phyloP scores from a whole-genome alignment of 2,329 filamentous ascomycete species.

The Penicillium sp. region DNA sequence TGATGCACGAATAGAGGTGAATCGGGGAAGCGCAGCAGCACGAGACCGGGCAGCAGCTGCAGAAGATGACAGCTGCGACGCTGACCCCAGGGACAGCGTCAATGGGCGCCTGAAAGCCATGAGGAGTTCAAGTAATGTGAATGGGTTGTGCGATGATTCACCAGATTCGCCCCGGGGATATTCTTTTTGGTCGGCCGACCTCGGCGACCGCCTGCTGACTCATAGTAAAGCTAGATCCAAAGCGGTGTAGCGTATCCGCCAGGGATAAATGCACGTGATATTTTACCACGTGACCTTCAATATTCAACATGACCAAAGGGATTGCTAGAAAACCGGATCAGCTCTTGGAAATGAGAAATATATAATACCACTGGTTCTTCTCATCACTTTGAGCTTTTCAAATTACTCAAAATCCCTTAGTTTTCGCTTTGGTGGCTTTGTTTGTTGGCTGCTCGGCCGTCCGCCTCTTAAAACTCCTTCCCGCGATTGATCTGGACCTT shows the following conservation, averaged over 20 bases:
- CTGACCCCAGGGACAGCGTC: conserved; percentile 35
- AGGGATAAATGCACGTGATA: conserved; percentile 10
- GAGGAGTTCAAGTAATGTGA: conserved; percentile 16
- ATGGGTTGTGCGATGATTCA: conserved; percentile 27
- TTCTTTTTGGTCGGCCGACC: conserved; percentile 34
- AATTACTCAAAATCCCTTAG: too few relatives aligned
- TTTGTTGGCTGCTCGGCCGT: conserved; percentile 16
- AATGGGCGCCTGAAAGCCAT: conserved; percentile 43
- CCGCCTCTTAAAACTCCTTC: conserved; percentile 22
- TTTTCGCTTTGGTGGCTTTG: not conserved
- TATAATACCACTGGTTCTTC: not conserved
- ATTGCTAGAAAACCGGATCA: not conserved
- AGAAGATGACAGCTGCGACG: conserved; percentile 27
- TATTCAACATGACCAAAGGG: not conserved
- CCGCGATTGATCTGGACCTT: conserved; percentile 10
- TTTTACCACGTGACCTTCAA: not conserved
- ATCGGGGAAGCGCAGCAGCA: conserved; percentile 29
- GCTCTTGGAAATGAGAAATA: not conserved
- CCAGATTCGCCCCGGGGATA: conserved; percentile 21
- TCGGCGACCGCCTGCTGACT: conserved; percentile 35
- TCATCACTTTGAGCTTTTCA: not conserved
- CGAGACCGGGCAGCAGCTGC: conserved; percentile 29
- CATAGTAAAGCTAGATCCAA: conserved; percentile 16
- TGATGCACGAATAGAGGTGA: conserved; percentile 33
- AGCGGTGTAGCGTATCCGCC: not conserved